Percentiles rank a stretch among this genome's conserved stretches.
These are phyloP conservation scores for Arctium minus DNA, from an alignment of 129 eudicot genomes.

Conservation along the genomic window DNA sequence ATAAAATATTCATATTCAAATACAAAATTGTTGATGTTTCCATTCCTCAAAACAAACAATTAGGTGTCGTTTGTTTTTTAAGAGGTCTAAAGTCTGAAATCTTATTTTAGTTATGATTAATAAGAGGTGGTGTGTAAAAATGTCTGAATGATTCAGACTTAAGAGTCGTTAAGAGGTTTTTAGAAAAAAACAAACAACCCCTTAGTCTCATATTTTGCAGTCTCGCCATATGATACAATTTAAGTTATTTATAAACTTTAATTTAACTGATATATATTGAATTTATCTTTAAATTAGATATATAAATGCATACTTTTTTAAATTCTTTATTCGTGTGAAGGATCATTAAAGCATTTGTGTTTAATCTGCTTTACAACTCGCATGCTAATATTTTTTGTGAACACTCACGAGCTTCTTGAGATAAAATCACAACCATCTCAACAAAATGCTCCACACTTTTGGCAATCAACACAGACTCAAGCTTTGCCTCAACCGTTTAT, in stretches of 20 bases:
- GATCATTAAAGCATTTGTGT: constrained; percentile 14
- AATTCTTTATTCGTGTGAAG: constrained; percentile 52
- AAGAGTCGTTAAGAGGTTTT: no score
- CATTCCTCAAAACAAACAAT: background rate
- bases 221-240: background rate
- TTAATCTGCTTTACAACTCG: constrained; percentile 29
- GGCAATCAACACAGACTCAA: constrained; percentile 22
- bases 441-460: constrained; percentile 15
- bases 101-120: no score
- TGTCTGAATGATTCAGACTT: no score
- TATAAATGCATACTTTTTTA: background rate
- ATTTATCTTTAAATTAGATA: background rate
- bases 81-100: no score
- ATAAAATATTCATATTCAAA: no score
- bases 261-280: background rate
- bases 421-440: constrained; percentile 33
- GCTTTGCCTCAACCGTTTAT: background rate
- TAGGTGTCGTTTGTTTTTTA: no score
- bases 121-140: no score
- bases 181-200: no score
- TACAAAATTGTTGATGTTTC: no score
- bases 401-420: constrained; percentile 58
- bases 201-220: no score
- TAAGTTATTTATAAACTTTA: background rate
- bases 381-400: constrained; percentile 27